Conservation (phyloP, 441 rosid species). For the Eugenia klotzschiana region DNA sequence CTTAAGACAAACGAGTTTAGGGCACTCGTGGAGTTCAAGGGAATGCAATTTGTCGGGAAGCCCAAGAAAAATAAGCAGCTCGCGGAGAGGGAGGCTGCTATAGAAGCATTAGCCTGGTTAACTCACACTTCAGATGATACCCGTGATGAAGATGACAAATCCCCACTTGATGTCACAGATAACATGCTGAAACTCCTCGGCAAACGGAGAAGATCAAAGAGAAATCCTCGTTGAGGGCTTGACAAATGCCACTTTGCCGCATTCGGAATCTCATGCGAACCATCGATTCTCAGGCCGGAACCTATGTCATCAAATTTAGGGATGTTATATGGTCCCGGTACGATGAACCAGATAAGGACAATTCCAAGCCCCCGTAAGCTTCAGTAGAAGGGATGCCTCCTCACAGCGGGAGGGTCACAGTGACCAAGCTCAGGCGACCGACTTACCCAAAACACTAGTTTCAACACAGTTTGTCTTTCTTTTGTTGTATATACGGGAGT, state of each 20-base stretch:
- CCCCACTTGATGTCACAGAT: slow-evolving; percentile 70
- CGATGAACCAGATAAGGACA: not conserved
- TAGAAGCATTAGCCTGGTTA: slow-evolving; percentile 94
- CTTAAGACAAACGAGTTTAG: slow-evolving; percentile 86
- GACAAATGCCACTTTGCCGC: not conserved
- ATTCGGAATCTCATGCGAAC: not conserved
- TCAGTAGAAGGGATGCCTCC: not conserved
- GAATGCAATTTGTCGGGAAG: slow-evolving; percentile 96
- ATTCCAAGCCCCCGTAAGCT: not conserved
- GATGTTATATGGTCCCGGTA: not conserved
- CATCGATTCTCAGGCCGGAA: not conserved
- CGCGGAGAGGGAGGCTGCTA: slow-evolving; percentile 92
- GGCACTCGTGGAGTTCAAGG: slow-evolving; percentile 93
- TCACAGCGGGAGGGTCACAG: not conserved
- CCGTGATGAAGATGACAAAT: slow-evolving; percentile 22
- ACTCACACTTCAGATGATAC: slow-evolving; percentile 56
- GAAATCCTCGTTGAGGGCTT: slow-evolving; percentile 16
- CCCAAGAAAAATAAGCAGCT: slow-evolving; percentile 87
- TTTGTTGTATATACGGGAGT: not conserved
- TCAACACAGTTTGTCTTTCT: not conserved
- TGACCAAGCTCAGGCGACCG: not conserved
- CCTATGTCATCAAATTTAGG: not conserved
- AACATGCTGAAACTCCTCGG: slow-evolving; percentile 96
- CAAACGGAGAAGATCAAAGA: slow-evolving; percentile 46
- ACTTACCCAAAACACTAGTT: not conserved